Evolutionary conservation across 495 filamentous ascomycete genomes (phyloP), one percentile per base, ranked within the genome.

Genomic region (Talaromyces stipitatus): DNA sequence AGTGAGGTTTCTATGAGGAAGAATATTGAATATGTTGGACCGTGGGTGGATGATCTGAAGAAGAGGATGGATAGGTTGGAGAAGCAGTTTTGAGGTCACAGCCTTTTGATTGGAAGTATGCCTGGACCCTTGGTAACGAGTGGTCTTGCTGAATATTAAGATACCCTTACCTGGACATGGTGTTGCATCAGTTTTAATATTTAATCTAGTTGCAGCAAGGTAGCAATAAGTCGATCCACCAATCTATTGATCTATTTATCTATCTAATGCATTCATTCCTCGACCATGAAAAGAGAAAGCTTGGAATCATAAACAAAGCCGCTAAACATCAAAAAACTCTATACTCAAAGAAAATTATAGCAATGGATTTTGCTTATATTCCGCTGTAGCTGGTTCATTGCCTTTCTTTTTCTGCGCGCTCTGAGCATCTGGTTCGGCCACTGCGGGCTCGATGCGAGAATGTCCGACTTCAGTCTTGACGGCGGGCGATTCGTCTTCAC

Each of bases 1-100:
- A 85, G 85, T 11, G 85, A 89, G 65, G 75, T 77, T 22, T 77
- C 82, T n/a, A 82, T 92, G 70, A 79, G 78, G 59, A 78, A 75
- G 28, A 97, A 98, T 68, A 84, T 91, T 65, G 83, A 84, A 51
- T 78, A 87, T 16, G 85, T 97, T 33, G 87, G 91, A 60, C 83
- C 81, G 43, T 96, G 92, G 92, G 90, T 98, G 14, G 88, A 86
- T 68, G 89, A 88, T 36, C 68, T 98, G 33, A 94, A 98, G 73
- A 78, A 75, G 58, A 86, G 85, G 68, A 79, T 95, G 66, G 78
- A 75, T 16, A 77, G 76, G 51, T 66, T 88, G 61, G 72, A 66
- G 38, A 62, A 22, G 16, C 26, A 48, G 6, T n/a, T 26, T 30
- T 53, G 50, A 53, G n/a, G n/a, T n/a, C n/a, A n/a, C n/a, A n/a